These are phyloP conservation scores for Trichomonascaceae sp. DNA, from an alignment of 1,139 yeast species.

Conservation along the genomic window DNA sequence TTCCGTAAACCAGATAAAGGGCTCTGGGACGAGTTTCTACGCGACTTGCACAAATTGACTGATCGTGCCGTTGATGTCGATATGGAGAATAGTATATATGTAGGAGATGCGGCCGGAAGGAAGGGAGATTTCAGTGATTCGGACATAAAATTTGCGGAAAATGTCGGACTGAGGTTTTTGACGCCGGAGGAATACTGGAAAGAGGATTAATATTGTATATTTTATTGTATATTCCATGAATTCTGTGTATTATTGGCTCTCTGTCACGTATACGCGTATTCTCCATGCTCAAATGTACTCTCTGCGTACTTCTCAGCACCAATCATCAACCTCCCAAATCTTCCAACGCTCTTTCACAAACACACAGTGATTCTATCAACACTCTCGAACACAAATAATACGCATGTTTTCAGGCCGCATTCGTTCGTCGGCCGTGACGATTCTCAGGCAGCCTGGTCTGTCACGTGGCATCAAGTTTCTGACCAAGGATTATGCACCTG, in stretches of 20 bases:
- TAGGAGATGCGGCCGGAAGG: slow-evolving; percentile 98
- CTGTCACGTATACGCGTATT: too few species aligned
- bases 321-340: slow-evolving; percentile 3
- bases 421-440: not conserved
- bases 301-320: slow-evolving; percentile 6
- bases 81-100: slow-evolving; percentile 49
- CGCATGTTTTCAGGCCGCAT: not conserved
- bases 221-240: too few species aligned
- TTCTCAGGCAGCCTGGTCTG: not conserved
- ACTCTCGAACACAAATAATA: not conserved
- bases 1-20: slow-evolving; percentile 71
- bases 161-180: slow-evolving; percentile 46
- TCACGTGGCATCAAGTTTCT: slow-evolving; percentile 17
- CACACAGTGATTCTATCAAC: not conserved
- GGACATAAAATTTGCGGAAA: slow-evolving; percentile 62
- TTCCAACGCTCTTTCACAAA: not conserved
- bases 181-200: slow-evolving; percentile 60
- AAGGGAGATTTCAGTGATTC: slow-evolving; percentile 68
- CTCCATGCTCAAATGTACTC: slow-evolving; percentile 1
- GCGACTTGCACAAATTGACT: slow-evolving; percentile 30
- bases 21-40: slow-evolving; percentile 52
- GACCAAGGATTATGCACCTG: slow-evolving; percentile 19
- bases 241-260: too few species aligned
- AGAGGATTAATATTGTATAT: not conserved
- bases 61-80: slow-evolving; percentile 29